Conservation (phyloP, 2,329 filamentous ascomycete genomes). For the Aspergillus cejpii region DNA sequence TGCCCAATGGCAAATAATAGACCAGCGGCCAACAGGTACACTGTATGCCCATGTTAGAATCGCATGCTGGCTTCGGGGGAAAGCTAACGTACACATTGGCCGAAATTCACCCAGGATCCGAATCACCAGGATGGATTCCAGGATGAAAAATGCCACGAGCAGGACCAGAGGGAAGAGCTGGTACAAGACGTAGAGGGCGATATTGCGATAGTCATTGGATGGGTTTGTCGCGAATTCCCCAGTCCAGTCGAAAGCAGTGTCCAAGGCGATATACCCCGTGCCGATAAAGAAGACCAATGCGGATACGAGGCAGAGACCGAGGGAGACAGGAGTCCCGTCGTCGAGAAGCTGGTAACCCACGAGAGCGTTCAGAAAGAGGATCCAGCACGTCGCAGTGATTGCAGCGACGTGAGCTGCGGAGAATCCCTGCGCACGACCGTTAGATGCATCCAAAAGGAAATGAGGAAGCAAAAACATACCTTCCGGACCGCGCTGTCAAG, state of each 20-base stretch:
- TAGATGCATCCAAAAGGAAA: slow-evolving; percentile 5
- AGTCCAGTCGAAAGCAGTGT: slow-evolving; percentile 84
- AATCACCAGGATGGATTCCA: slow-evolving; percentile 78
- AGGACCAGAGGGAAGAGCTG: slow-evolving; percentile 84
- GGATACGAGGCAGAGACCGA: slow-evolving; percentile 68
- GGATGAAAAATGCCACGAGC: slow-evolving; percentile 75
- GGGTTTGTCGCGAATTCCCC: slow-evolving; percentile 62
- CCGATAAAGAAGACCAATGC: slow-evolving; percentile 71
- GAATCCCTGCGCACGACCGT: slow-evolving; percentile 57
- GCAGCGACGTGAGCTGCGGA: slow-evolving; percentile 83
- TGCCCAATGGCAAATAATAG: slow-evolving; percentile 87
- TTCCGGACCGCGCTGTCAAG: slow-evolving; percentile 60
- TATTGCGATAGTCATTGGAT: slow-evolving; percentile 57
- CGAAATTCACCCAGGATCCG: slow-evolving; percentile 78
- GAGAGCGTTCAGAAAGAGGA: slow-evolving; percentile 82
- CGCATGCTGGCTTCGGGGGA: not conserved
- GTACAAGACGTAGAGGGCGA: slow-evolving; percentile 89
- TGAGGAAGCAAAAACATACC: slow-evolving; percentile 46
- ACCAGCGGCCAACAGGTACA: slow-evolving; percentile 68
- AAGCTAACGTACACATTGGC: slow-evolving; percentile 64
- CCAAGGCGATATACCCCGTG: slow-evolving; percentile 90
- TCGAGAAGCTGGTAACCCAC: slow-evolving; percentile 92
- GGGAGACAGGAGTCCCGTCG: slow-evolving; percentile 78
- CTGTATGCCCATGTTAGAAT: slow-evolving; percentile 27
- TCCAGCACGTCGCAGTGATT: slow-evolving; percentile 82